These are phyloP conservation scores for Sonneratia alba DNA, from an alignment of 345 rosid species.

Conservation along the genomic window DNA sequence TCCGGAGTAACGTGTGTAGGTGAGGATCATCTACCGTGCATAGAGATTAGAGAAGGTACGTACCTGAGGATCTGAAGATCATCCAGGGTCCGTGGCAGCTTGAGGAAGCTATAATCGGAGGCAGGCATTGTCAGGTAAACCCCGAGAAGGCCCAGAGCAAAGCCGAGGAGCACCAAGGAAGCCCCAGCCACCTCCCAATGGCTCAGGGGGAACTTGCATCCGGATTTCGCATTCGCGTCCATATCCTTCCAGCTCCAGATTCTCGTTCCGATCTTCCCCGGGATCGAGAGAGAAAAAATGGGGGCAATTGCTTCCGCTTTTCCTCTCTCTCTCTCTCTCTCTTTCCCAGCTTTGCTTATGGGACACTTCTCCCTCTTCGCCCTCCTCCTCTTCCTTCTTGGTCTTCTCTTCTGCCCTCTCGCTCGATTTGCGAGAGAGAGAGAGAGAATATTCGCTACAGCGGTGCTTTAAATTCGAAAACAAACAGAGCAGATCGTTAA, in stretches of 20 bases:
- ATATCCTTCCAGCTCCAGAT: slow-evolving; percentile 5
- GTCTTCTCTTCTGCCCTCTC: neutral
- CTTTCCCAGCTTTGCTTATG: neutral
- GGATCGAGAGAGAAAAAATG: slow-evolving; percentile 10
- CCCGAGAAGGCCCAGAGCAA: slow-evolving; percentile 39
- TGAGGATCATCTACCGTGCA: neutral
- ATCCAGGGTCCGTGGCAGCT: slow-evolving; percentile 73
- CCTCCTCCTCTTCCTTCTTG: neutral
- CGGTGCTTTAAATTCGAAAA: neutral
- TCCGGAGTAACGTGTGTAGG: neutral
- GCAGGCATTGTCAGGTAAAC: slow-evolving; percentile 84
- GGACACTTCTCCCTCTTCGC: slow-evolving; percentile 4
- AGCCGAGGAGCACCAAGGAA: slow-evolving; percentile 48
- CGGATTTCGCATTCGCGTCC: slow-evolving; percentile 11
- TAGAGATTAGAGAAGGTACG: slow-evolving; percentile 18
- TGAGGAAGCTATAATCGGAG: slow-evolving; percentile 93
- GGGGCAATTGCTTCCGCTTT: neutral
- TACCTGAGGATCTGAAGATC: slow-evolving; percentile 94
- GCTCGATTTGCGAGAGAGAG: neutral
- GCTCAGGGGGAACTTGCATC: slow-evolving; percentile 40
- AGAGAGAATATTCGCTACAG: slow-evolving; percentile 15
- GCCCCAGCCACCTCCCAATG: slow-evolving; percentile 59
- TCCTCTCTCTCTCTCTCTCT: neutral
- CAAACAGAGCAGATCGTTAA: neutral
- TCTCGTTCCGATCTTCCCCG: slow-evolving; percentile 16